Evolutionary conservation across 164 flowering plant genomes (phyloP).

Genomic region (Platanus orientalis): DNA sequence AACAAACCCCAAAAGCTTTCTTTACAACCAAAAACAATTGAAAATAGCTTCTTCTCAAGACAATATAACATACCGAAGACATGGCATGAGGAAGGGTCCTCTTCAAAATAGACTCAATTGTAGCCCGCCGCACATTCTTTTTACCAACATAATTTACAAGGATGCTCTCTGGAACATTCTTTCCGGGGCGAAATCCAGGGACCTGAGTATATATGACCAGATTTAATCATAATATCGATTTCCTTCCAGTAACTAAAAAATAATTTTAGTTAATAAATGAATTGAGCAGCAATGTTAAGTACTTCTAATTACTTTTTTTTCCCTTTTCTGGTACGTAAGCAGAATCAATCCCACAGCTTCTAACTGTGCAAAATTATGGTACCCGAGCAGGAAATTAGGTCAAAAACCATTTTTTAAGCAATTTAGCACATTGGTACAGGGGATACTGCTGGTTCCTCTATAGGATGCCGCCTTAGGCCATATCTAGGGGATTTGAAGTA

Average conservation of each 20-base stretch:
- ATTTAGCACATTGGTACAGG: too few species aligned
- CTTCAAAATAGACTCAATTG: conserved; percentile 72
- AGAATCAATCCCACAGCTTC: too few species aligned
- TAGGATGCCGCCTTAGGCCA: too few species aligned
- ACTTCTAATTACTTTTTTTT: too few species aligned
- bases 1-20: neutral
- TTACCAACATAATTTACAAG: conserved; percentile 63
- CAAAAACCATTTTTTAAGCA: too few species aligned
- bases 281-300: too few species aligned
- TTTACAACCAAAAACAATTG: neutral
- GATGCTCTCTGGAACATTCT: conserved; percentile 74
- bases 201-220: conserved; percentile 36
- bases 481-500: too few species aligned
- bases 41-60: neutral
- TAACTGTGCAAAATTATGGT: too few species aligned
- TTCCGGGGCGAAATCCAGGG: conserved; percentile 95
- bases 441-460: too few species aligned
- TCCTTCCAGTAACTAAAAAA: neutral
- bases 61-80: conserved; percentile 55
- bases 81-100: conserved; percentile 94
- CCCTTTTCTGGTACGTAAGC: too few species aligned
- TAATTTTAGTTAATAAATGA: too few species aligned
- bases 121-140: conserved; percentile 52
- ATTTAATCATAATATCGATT: neutral
- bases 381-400: too few species aligned